Base-by-base conservation (phyloP, 2,329 filamentous ascomycete species). In the Lanzia echinophila region DNA sequence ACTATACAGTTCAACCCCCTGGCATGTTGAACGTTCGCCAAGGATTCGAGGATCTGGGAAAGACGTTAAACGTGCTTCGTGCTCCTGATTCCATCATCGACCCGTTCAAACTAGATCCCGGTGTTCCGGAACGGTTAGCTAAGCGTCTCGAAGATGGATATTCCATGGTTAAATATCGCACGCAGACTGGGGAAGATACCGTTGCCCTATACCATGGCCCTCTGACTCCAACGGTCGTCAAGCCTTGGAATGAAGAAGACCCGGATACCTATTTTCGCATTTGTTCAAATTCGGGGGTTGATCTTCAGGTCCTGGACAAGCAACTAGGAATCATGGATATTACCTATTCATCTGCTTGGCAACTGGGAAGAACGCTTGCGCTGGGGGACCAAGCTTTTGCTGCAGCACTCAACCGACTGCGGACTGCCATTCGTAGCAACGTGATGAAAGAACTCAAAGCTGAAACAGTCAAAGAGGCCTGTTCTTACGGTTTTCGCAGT, bases 271-370 rank as follows among this genome's bases (percentile, higher is more conserved):
- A 45, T 19, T 55, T 47, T 34, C 54, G 51, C 1, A 45, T 44
- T 1, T 56, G 50, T 15, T 74, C 72, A 7, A 72, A 65, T 38
- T 67, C 62, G 0, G 68, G 69, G 0, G 47, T 56, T 0, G 68
- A 74, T 28, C 59, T 72, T n/a, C 68, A 73, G 53, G 69, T 76
- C 19, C 50, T 75, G 0, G 74, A 77, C 43, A 50, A 58, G 6
- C 36, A 68, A 1, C 4, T 69, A 0, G 70, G 70, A 0, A 58
- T 76, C 6, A 73, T 76, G 68, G 74, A 77, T 55, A 48, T 75
- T 0, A 70, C 69, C 0, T 77, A 76, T 59, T 69, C 68, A 0
- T 52, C 63, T 0, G 75, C 75, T 0, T 77, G 74, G 75, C 60
- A 72, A 28, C 52, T 75, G 0, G 75, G 75, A 0, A 67, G 67